phyloP scores from a whole-genome alignment of 1,284 basidiomycete species.

The Heterobasidion occidentale region DNA sequence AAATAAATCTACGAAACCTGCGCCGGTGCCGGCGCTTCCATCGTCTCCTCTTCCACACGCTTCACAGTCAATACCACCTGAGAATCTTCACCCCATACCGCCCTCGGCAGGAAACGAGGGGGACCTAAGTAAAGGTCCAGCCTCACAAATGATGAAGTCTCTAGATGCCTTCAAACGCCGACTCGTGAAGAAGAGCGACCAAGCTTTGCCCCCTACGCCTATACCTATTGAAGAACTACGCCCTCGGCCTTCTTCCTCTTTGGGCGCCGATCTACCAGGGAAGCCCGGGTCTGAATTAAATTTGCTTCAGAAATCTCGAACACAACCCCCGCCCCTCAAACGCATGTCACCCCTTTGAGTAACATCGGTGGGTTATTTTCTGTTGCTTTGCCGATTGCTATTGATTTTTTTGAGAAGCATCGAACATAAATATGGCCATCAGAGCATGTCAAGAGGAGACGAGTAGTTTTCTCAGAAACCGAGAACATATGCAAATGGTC shows the following conservation, averaged over 20 bases:
- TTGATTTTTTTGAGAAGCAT: constrained; percentile 28
- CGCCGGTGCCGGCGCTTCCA: neutral
- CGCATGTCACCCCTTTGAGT: constrained; percentile 46
- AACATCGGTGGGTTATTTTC: constrained; percentile 45
- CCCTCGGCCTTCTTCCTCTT: neutral
- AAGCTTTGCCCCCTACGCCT: neutral
- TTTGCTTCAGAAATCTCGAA: neutral
- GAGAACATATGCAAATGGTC: constrained; percentile 63
- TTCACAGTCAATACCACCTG: neutral
- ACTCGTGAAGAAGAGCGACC: neutral
- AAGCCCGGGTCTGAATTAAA: neutral
- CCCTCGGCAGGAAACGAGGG: neutral
- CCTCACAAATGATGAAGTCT: neutral
- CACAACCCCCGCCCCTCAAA: constrained; percentile 3
- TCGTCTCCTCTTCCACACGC: neutral
- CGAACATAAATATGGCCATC: constrained; percentile 72
- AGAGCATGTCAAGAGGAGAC: constrained; percentile 70
- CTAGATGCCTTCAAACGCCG: neutral
- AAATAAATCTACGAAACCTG: neutral
- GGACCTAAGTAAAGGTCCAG: neutral
- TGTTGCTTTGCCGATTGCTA: neutral
- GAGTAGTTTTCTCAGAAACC: constrained; percentile 51
- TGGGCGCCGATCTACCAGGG: neutral
- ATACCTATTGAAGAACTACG: neutral
- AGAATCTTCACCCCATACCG: neutral